These are phyloP conservation scores for Aspergillus cavernicola DNA, from an alignment of 495 filamentous ascomycete genomes.

Conservation along the genomic window DNA sequence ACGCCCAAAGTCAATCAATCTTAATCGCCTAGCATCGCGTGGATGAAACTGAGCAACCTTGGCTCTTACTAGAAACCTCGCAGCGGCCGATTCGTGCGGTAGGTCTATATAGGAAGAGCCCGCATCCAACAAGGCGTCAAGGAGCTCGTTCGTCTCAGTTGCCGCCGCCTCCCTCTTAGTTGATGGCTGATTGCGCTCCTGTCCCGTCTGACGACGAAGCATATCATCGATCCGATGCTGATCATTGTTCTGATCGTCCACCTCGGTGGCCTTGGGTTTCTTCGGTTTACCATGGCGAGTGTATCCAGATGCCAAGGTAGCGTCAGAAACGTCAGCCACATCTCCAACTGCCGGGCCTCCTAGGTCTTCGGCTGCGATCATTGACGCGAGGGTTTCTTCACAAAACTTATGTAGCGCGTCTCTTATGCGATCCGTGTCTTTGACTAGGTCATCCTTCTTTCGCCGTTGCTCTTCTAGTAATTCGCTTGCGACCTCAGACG, in stretches of 20 bases:
- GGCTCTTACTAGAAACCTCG: conserved; percentile 76
- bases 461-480: conserved; percentile 53
- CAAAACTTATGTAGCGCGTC: conserved; percentile 68
- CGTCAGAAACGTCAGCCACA: conserved; percentile 58
- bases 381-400: conserved; percentile 64
- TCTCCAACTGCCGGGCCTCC: conserved; percentile 84
- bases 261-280: conserved; percentile 47
- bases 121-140: conserved; percentile 60
- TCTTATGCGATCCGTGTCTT: conserved; percentile 54
- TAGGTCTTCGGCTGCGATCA: conserved; percentile 83
- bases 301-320: conserved; percentile 63
- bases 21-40: conserved; percentile 68
- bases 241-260: conserved; percentile 40
- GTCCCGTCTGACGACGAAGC: conserved; percentile 46
- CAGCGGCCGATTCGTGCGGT: conserved; percentile 71
- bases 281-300: conserved; percentile 67
- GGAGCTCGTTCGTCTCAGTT: conserved; percentile 62
- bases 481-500: conserved; percentile 57
- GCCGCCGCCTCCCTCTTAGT: conserved; percentile 64
- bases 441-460: conserved; percentile 52
- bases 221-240: conserved; percentile 75
- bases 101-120: conserved; percentile 65
- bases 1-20: conserved; percentile 80
- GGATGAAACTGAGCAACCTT: conserved; percentile 87
- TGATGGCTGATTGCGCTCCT: conserved; percentile 23